phyloP scores from a whole-genome alignment of 768 basidiomycete species.

The Saitozyma sp. region DNA sequence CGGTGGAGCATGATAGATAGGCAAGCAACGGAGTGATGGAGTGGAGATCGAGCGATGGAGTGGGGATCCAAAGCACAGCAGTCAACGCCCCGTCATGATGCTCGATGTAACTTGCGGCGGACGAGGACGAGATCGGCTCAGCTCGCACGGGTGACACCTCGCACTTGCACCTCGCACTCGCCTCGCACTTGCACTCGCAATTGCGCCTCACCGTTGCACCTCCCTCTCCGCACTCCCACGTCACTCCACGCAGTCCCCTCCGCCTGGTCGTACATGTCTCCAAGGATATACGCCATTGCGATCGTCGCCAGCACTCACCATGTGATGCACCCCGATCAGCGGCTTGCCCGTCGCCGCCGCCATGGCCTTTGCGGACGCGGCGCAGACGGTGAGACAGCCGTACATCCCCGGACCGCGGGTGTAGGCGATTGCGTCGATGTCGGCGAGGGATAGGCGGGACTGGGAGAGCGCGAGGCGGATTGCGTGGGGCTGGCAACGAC shows the following conservation, averaged over 20 bases:
- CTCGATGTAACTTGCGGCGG: no score
- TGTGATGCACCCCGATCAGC: slow-evolving; percentile 88
- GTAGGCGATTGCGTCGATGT: slow-evolving; percentile 85
- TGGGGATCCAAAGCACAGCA: no score
- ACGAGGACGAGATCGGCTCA: no score
- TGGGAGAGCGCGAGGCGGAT: slow-evolving; percentile 68
- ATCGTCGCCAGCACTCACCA: slow-evolving; percentile 60
- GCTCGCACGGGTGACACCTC: no score
- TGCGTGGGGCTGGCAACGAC: slow-evolving; percentile 64
- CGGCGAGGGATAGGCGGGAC: slow-evolving; percentile 61
- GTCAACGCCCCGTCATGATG: no score
- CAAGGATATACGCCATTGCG: no score
- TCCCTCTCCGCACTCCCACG: no score
- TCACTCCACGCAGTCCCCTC: no score
- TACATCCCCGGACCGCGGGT: slow-evolving; percentile 72
- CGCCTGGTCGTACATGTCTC: no score
- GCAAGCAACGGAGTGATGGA: no score
- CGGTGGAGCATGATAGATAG: no score
- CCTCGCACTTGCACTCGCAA: background rate
- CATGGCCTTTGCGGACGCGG: slow-evolving; percentile 79
- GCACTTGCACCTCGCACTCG: background rate
- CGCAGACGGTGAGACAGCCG: slow-evolving; percentile 75
- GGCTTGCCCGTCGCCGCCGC: slow-evolving; percentile 77
- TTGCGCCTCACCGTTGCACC: background rate
- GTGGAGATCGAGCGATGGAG: no score